These are phyloP conservation scores for Neonectria coccinea DNA, from an alignment of 2,329 filamentous ascomycete species.

Conservation along the genomic window DNA sequence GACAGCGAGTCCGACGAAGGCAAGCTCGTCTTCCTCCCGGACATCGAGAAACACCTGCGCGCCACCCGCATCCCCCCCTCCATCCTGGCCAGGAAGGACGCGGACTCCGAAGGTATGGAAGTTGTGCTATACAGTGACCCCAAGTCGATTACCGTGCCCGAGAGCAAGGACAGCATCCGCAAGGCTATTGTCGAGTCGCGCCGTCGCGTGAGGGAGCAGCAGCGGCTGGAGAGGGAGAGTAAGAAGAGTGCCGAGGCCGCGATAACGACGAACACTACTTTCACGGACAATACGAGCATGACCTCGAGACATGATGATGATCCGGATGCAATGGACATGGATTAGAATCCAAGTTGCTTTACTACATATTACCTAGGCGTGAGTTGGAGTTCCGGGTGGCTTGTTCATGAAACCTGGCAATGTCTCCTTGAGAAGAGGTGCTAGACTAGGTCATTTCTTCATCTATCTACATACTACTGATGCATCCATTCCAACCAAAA, in stretches of 20 bases:
- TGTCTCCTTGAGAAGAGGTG: neutral
- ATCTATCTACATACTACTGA: slow-evolving; percentile 17
- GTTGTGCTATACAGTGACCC: slow-evolving; percentile 89
- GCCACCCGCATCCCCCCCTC: slow-evolving; percentile 76
- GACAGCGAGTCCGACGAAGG: slow-evolving; percentile 61
- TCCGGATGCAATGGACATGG: slow-evolving; percentile 76
- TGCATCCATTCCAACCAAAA: slow-evolving; percentile 9
- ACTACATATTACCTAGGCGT: slow-evolving; percentile 38
- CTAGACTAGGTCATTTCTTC: slow-evolving; percentile 13
- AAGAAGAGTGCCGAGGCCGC: slow-evolving; percentile 25
- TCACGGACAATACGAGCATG: slow-evolving; percentile 21
- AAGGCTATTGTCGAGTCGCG: slow-evolving; percentile 87
- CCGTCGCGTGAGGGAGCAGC: slow-evolving; percentile 71
- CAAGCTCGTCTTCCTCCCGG: slow-evolving; percentile 81
- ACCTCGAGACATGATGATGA: slow-evolving; percentile 52
- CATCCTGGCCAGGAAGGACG: slow-evolving; percentile 69
- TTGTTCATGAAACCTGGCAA: slow-evolving; percentile 3
- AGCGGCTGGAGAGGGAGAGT: slow-evolving; percentile 56
- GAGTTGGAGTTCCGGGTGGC: slow-evolving; percentile 40
- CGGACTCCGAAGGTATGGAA: slow-evolving; percentile 72
- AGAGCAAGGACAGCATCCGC: slow-evolving; percentile 80
- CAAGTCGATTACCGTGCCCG: slow-evolving; percentile 78
- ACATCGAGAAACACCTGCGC: slow-evolving; percentile 84
- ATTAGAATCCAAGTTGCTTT: slow-evolving; percentile 50
- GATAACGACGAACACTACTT: slow-evolving; percentile 26